Base-by-base conservation (phyloP, 768 basidiomycete species). In the Lactifluus piperatus region DNA sequence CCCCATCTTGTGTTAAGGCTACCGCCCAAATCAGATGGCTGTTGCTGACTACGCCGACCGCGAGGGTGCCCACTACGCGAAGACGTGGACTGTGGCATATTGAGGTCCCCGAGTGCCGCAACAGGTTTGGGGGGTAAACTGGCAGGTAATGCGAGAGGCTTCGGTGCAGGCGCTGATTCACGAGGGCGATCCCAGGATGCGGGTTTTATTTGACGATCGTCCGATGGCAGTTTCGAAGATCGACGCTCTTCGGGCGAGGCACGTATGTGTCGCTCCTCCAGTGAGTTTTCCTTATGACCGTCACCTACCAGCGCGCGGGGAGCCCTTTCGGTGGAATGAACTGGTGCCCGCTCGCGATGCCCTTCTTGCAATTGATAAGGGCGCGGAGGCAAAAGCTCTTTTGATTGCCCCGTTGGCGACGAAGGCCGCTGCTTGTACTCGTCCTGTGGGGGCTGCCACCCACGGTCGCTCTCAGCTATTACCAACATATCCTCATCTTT, bases 121-220 rank as follows among this genome's bases (percentile, higher is more conserved):
- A 60, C 59, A 11, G 59, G 59, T 34, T 60, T 60, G 11, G 54
- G 43, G 8, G 59, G 59, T 9, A 60, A 51, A 55, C 59, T 56
- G 14, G 59, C 48, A 46, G 59, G 59, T 43, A 60, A 34, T 30
- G 54, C 22, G 24, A 60, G 36, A 7, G 54, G 48, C 16, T 56
- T 60, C 20, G 32, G 37, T 41, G 37, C 5, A 24, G 34, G 49
- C 10, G 20, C 39, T 2, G n/a, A 4, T 22, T 60, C 48, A 44
- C 54, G 58, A 36, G 58, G 58, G 39, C 58, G 58, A 34, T 60
- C 59, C 59, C 59, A 60, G 14, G 54, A 60, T 24, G 59, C 54
- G 2, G 54, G 59, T 29, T 30, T 47, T 10, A 32, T 16, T 14
- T 46, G 54, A 11, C 54, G 54, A 16, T 51, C 18, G 27, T 56